Base-by-base conservation (phyloP, 1,284 basidiomycete genomes). In the Hymenochaete sp. region DNA sequence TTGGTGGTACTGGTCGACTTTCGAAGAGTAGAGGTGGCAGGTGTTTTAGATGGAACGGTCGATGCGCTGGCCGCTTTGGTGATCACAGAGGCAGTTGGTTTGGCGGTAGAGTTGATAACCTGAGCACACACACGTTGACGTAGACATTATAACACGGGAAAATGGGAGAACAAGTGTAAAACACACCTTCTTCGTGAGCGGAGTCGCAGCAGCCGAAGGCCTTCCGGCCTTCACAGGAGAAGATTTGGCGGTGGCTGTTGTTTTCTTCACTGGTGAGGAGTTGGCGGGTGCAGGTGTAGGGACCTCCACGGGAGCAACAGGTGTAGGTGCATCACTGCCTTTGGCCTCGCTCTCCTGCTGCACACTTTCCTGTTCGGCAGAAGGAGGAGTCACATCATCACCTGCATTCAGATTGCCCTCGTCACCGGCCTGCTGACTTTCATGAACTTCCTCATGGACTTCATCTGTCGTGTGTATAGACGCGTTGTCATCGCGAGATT, bases 161-260 rank as follows among this genome's bases (percentile, higher is more conserved):
- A 18, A 46, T 38, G 55, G 41, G 39, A 42, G 42, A 55, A 42
- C 52, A 11, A 42, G 68, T 44, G 48, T 32, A 10, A 11, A 41
- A 45, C 70, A 47, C 55, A 78, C 82, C 73, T 79, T 83, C 65
- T 78, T 84, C 44, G 79, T 78, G 14, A 70, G 60, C 42, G 76
- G 72, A 28, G 75, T 72, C 35, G 51, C 25, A n/a, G 42, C 40
- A 33, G 46, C 37, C 10, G 45, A 26, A 24, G 51, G 37, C 43
- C 44, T 52, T 25, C 51, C 33, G 14, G 42, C 33, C 32, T 44
- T 51, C 16, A 45, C 44, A 31, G 49, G 44, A n/a, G 53, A 50
- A 18, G 51, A 41, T 38, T 51, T 48, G 18, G 35, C 38, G 32
- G 52, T 21, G 16, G 39, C 46, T 10, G 44, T 18, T 2, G 42